These are phyloP conservation scores for Ustilago loliicola DNA, from an alignment of 1,284 basidiomycete species.

Conservation along the genomic window DNA sequence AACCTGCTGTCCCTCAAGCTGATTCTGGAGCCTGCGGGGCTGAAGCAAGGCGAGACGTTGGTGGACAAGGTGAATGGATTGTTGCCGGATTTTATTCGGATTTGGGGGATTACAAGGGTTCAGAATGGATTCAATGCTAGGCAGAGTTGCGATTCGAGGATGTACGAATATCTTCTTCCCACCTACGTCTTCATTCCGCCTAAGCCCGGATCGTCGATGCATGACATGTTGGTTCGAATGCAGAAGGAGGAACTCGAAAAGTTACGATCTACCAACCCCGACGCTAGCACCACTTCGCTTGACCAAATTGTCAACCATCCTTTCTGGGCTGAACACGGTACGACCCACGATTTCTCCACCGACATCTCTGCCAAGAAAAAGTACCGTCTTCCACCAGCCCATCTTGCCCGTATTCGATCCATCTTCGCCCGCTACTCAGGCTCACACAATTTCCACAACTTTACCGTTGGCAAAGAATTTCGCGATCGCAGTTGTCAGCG, in stretches of 20 bases:
- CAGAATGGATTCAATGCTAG: slow-evolving; percentile 94
- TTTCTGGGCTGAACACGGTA: slow-evolving; percentile 63
- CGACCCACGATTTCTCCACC: slow-evolving; percentile 43
- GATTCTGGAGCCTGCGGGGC: slow-evolving; percentile 71
- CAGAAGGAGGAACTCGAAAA: slow-evolving; percentile 23
- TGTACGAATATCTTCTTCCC: slow-evolving; percentile 97
- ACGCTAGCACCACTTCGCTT: slow-evolving; percentile 28
- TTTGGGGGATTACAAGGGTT: slow-evolving; percentile 90
- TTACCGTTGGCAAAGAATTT: slow-evolving; percentile 89
- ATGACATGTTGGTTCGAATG: slow-evolving; percentile 57
- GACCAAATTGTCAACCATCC: slow-evolving; percentile 58
- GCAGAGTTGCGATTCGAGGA: slow-evolving; percentile 81
- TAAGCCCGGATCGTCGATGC: slow-evolving; percentile 75
- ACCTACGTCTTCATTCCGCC: slow-evolving; percentile 94
- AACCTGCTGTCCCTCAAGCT: slow-evolving; percentile 77
- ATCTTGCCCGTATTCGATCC: slow-evolving; percentile 54
- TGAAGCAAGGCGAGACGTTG: slow-evolving; percentile 71
- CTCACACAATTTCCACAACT: slow-evolving; percentile 90
- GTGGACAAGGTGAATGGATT: slow-evolving; percentile 85
- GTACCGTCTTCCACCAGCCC: slow-evolving; percentile 51
- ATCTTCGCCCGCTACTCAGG: slow-evolving; percentile 59
- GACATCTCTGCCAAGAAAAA: slow-evolving; percentile 63
- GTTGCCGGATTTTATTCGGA: slow-evolving; percentile 88
- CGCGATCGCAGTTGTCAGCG: slow-evolving; percentile 84
- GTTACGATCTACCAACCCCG: background rate